Conservation (phyloP, 2,329 filamentous ascomycete species). For the Venturia pyrina region DNA sequence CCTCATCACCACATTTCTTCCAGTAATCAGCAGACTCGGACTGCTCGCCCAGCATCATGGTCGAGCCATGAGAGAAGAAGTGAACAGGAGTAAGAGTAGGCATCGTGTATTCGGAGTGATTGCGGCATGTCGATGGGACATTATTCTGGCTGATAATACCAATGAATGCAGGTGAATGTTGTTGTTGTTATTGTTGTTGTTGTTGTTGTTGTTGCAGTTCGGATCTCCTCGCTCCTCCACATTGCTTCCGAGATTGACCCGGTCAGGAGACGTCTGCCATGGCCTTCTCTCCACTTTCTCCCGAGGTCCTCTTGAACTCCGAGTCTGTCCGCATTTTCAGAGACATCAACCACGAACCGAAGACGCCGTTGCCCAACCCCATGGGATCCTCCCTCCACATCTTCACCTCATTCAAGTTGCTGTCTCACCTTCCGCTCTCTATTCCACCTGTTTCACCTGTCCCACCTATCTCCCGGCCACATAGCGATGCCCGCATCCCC, state of each 20-base stretch:
- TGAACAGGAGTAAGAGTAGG: slow-evolving; percentile 43
- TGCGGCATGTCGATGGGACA: neutral
- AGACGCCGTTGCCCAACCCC: neutral
- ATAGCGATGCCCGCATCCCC: neutral
- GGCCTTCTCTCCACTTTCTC: too few relatives aligned
- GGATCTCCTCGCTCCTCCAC: neutral
- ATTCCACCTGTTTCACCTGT: neutral
- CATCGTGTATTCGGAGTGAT: neutral
- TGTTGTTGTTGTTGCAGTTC: neutral
- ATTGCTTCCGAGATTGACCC: neutral
- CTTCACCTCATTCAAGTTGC: neutral
- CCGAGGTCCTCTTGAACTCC: too few relatives aligned
- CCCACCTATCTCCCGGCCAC: neutral
- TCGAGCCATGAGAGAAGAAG: slow-evolving; percentile 62
- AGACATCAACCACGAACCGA: neutral
- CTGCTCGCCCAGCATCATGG: slow-evolving; percentile 62
- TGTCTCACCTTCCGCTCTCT: neutral
- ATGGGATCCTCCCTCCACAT: neutral
- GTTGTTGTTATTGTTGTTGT: too few relatives aligned
- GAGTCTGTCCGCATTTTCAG: neutral
- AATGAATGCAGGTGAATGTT: neutral
- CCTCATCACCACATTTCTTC: slow-evolving; percentile 55
- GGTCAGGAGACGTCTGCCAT: too few relatives aligned
- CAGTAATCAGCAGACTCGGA: slow-evolving; percentile 53
- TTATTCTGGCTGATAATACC: neutral